Conservation (phyloP, 768 basidiomycete species). For the Termitomyces sp. region DNA sequence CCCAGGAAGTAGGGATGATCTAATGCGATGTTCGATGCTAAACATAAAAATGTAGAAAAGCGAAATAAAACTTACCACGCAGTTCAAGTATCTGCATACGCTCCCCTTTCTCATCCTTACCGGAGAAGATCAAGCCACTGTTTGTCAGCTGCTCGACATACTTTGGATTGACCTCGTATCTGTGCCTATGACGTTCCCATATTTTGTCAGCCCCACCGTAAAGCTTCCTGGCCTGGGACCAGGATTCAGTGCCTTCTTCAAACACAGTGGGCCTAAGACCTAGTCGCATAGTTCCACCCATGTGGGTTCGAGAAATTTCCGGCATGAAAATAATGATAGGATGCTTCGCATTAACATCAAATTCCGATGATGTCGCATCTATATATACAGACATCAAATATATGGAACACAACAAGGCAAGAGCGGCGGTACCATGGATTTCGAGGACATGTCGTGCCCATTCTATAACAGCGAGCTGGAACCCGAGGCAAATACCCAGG, state of each 20-base stretch:
- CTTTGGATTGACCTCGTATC: slow-evolving; percentile 91
- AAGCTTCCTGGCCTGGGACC: slow-evolving; percentile 70
- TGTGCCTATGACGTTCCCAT: slow-evolving; percentile 96
- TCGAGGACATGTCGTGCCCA: slow-evolving; percentile 85
- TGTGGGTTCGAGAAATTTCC: slow-evolving; percentile 94
- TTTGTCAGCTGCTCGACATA: slow-evolving; percentile 68
- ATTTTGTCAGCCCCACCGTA: slow-evolving; percentile 80
- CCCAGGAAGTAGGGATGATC: slow-evolving; percentile 94
- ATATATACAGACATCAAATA: slow-evolving; percentile 5
- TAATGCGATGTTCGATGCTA: slow-evolving; percentile 18
- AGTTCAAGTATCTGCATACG: slow-evolving; percentile 96
- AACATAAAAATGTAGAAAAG: background rate
- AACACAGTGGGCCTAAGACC: slow-evolving; percentile 96
- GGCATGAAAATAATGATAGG: slow-evolving; percentile 97
- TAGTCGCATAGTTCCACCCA: slow-evolving; percentile 99
- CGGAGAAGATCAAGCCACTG: slow-evolving; percentile 63
- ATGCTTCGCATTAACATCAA: slow-evolving; percentile 53
- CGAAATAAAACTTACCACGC: slow-evolving; percentile 45
- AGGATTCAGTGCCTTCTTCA: slow-evolving; percentile 57
- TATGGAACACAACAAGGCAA: background rate
- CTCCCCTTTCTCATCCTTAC: slow-evolving; percentile 94
- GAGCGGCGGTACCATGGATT: slow-evolving; percentile 43
- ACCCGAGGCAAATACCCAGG: slow-evolving; percentile 94
- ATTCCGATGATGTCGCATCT: slow-evolving; percentile 88
- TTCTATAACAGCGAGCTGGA: slow-evolving; percentile 95